Percentiles rank a stretch among this genome's conserved stretches.
These are phyloP conservation scores for Jackrogersella minutella DNA, from an alignment of 495 filamentous ascomycete genomes.

Conservation along the genomic window DNA sequence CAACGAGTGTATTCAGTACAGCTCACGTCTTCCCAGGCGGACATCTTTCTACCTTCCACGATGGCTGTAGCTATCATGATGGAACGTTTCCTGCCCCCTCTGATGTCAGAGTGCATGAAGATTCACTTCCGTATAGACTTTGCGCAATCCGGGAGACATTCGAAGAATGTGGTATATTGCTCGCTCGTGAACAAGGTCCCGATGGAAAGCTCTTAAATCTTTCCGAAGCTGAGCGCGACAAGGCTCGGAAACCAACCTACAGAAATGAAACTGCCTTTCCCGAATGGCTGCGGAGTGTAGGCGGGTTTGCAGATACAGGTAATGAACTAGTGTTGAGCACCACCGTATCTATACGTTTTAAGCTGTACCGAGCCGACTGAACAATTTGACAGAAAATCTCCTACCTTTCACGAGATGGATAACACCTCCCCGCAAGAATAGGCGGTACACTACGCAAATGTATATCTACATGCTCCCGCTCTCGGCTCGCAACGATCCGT, in stretches of 20 bases:
- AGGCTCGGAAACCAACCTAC: conserved; percentile 74
- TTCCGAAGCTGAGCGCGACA: conserved; percentile 65
- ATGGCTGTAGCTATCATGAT: too few relatives aligned
- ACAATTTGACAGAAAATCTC: conserved; percentile 60
- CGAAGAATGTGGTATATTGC: conserved; percentile 90
- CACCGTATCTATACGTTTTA: neutral
- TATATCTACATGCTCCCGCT: conserved; percentile 93
- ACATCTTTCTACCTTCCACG: conserved; percentile 74
- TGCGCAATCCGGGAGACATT: conserved; percentile 92
- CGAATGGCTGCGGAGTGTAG: conserved; percentile 70
- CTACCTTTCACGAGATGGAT: conserved; percentile 92
- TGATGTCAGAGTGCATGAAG: conserved; percentile 64
- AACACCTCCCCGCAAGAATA: conserved; percentile 74
- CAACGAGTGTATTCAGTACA: conserved; percentile 83
- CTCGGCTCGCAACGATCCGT: conserved; percentile 47
- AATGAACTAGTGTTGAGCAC: conserved; percentile 26
- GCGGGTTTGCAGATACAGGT: conserved; percentile 73
- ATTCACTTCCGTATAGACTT: conserved; percentile 72
- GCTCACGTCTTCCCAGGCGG: conserved; percentile 98
- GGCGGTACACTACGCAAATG: conserved; percentile 92
- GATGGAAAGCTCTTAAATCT: conserved; percentile 60
- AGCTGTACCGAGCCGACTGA: neutral
- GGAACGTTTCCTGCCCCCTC: conserved; percentile 62
- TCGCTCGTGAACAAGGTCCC: conserved; percentile 64
- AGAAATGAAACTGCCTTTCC: conserved; percentile 63